phyloP scores from a whole-genome alignment of 495 filamentous ascomycete genomes.

The Tuber melanosporum region DNA sequence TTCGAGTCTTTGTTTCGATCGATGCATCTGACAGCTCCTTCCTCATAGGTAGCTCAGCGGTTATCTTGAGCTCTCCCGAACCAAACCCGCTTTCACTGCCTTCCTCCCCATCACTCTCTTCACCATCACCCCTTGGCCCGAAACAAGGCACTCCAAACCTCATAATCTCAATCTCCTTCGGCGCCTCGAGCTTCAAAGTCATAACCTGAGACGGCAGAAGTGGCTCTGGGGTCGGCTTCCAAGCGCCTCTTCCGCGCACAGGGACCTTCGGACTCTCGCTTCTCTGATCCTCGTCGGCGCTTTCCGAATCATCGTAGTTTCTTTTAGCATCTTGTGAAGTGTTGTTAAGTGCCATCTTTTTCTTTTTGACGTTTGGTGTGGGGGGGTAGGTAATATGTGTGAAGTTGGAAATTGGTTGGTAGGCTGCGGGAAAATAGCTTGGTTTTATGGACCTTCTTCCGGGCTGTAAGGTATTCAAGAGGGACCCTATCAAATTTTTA shows the following conservation, averaged over 20 bases:
- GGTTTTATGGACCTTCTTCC: background rate
- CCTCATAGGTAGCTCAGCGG: background rate
- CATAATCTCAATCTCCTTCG: background rate
- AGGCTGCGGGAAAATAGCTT: background rate
- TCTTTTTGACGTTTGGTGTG: background rate
- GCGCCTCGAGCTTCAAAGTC: background rate
- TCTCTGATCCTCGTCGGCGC: background rate
- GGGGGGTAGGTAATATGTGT: background rate
- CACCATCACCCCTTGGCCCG: background rate
- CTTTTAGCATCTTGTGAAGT: background rate
- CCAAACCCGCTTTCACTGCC: background rate
- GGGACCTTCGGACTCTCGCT: background rate
- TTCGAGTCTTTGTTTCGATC: background rate
- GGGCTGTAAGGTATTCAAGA: background rate
- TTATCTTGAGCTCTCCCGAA: background rate
- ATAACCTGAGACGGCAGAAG: background rate
- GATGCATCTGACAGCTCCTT: background rate
- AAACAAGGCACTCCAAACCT: background rate
- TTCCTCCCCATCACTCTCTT: background rate
- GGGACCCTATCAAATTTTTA: background rate
- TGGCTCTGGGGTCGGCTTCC: background rate
- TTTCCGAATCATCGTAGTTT: background rate
- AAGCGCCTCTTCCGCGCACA: background rate
- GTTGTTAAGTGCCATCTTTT: background rate
- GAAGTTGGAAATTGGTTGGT: background rate